Base-by-base conservation (phyloP, 2,329 filamentous ascomycete genomes). In the Neofusicoccum cordaticola region DNA sequence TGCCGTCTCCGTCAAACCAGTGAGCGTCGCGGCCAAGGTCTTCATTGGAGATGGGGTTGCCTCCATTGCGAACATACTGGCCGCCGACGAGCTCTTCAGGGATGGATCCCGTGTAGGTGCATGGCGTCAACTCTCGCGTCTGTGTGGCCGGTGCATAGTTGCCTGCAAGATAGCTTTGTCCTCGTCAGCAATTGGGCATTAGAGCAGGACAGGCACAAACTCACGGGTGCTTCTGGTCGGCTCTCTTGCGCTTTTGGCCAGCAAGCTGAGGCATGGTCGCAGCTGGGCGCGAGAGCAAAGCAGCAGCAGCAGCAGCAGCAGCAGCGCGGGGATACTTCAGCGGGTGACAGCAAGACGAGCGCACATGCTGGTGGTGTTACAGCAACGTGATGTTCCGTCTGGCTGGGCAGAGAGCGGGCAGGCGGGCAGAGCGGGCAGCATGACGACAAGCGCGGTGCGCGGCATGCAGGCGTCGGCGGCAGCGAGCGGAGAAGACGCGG, bases 1-100 rank as follows among this genome's bases (percentile, higher is more conserved):
- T 91, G 4, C 89, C 89, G 72, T 91, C 88, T 37, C 89, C 89
- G 69, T 91, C 89, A 67, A 91, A 91, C 88, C 88, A 91, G 71
- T 91, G 89, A 8, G 86, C 83, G 71, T 89, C 86, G 67, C 87
- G 82, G 44, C 82, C 83, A 2, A 86, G 73, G 62, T 89, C 84
- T 22, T 84, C 79, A 65, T 90, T 87, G 34, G 82, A 82, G 7
- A 89, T 79, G 5, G 89, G 88, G 69, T 91, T 91, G 34, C 85
- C 87, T 45, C 89, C 89, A 71, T 91, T 92, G 15, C 89, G 85
- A 34, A 91, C 85, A 70, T 91, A 91, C 74, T 91, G 84, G 12
- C 89, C 89, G 1, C 88, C 89, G 8, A 82, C 81, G 45, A 92
- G 81, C 66, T 90, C 88, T n/a, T 77, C 67, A 1, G 89, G 89